These are phyloP conservation scores for Amanita muscaria DNA, from an alignment of 768 basidiomycete species.

Conservation along the genomic window DNA sequence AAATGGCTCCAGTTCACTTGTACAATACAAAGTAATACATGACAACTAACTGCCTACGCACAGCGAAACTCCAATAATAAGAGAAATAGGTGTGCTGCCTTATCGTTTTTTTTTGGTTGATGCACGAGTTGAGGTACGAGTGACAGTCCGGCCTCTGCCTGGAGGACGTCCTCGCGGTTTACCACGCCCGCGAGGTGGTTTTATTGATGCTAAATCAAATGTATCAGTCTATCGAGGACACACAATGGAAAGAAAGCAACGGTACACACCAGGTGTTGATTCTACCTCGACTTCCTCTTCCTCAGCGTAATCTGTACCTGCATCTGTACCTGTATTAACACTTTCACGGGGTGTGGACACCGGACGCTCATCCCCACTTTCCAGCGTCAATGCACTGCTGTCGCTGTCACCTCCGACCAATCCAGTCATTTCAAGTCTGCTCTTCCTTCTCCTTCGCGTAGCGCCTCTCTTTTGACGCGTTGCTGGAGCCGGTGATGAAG, in stretches of 20 bases:
- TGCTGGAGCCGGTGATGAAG: constrained; percentile 44
- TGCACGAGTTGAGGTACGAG: constrained; percentile 26
- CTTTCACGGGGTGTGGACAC: constrained; percentile 57
- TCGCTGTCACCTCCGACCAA: constrained; percentile 79
- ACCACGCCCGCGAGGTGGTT: constrained; percentile 27
- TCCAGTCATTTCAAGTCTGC: constrained; percentile 58
- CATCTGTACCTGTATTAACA: constrained; percentile 63
- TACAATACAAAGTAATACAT: constrained; percentile 3
- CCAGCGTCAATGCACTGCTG: constrained; percentile 75
- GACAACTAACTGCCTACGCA: background rate
- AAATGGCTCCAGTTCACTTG: background rate
- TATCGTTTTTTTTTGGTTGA: constrained; percentile 42
- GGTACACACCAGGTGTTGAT: constrained; percentile 43
- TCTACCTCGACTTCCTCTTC: constrained; percentile 60
- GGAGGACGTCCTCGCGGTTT: constrained; percentile 19
- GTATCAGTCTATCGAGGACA: background rate
- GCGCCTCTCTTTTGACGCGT: constrained; percentile 18
- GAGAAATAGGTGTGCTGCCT: background rate
- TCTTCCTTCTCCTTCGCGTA: constrained; percentile 33
- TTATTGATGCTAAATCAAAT: constrained; percentile 22
- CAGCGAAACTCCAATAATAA: background rate
- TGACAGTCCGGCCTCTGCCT: constrained; percentile 22
- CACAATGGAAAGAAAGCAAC: background rate
- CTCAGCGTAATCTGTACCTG: constrained; percentile 57
- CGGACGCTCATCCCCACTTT: constrained; percentile 67